Base-by-base conservation (phyloP, 2,329 filamentous ascomycete genomes). In the Colletotrichum scovillei region DNA sequence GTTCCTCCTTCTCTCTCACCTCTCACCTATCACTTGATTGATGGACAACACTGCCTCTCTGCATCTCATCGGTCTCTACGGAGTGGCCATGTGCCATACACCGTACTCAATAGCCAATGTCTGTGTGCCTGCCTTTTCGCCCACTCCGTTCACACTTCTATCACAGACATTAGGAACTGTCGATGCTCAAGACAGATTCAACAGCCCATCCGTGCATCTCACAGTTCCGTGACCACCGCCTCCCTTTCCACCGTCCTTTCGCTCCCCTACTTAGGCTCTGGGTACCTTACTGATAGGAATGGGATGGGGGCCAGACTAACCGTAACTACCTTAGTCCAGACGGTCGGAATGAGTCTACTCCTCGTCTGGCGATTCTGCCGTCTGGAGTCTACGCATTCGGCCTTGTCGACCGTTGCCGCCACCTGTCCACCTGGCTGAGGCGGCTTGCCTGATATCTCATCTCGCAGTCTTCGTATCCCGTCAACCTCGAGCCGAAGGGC, bases 331-430 rank as follows among this genome's bases (percentile, higher is more conserved):
- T 49, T 72, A 52, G 66, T 19, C 57, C 59, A 64, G 65, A 53
- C 53, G 58, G 65, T 69, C 58, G 53, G 26, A 59, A 63, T 52
- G 52, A 72, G 65, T 72, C 66, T 63, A 69, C 55, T 42, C 69
- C 69, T 22, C 52, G 66, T 69, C 59, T 64, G 55, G 66, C 42
- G 42, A 58, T 32, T 62, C 46, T 58, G 35, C 70, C 70, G 59
- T 35, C 24, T 38, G n/a, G 30, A 35, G 35, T 35, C 32, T 26
- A 49, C 58, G 58, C 38, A 69, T 69, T 55, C 24, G 66, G 69
- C 16, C 46, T 46, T 60, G 42, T 64, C 38, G 58, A 49, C 70
- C 59, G 70, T 59, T 64, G 66, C 70, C 66, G 28, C 46, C 46
- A 64, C 32, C 30, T 30, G 52, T 26, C 12, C 24, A 63, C 58